These are phyloP conservation scores for Neopestalotiopsis sp. DNA, from an alignment of 2,329 filamentous ascomycete genomes.

Conservation along the genomic window DNA sequence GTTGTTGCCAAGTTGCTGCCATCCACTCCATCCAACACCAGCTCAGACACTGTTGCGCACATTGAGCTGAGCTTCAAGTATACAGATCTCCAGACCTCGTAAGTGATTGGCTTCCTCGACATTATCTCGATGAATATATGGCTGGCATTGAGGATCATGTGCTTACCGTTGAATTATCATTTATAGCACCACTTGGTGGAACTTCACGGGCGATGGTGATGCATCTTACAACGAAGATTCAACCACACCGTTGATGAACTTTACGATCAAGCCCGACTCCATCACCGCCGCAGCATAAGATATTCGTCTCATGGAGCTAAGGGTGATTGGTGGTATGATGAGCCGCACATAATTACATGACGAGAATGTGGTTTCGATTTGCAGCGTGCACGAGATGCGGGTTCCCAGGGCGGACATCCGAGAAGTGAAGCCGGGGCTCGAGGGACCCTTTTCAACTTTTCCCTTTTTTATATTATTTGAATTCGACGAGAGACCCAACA, in stretches of 20 bases:
- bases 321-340: background rate
- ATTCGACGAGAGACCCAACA: background rate
- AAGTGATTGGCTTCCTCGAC: constrained; percentile 23
- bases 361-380: background rate
- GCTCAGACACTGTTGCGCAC: constrained; percentile 23
- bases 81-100: constrained; percentile 31
- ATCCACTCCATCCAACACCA: constrained; percentile 20
- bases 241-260: constrained; percentile 29
- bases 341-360: background rate
- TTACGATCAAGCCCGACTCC: constrained; percentile 35
- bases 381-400: background rate
- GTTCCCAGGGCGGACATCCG: background rate
- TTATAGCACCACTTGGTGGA: constrained; percentile 35
- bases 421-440: background rate
- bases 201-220: constrained; percentile 36
- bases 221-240: constrained; percentile 32
- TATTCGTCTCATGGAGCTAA: background rate
- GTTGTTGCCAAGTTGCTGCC: constrained; percentile 37
- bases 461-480: background rate
- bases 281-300: constrained; percentile 32
- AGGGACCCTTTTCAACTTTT: background rate
- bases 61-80: constrained; percentile 38
- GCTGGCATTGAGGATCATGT: background rate
- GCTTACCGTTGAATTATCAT: background rate
- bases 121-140: background rate